phyloP scores from a whole-genome alignment of 768 basidiomycete genomes.

The Boletus vermiculosoides region DNA sequence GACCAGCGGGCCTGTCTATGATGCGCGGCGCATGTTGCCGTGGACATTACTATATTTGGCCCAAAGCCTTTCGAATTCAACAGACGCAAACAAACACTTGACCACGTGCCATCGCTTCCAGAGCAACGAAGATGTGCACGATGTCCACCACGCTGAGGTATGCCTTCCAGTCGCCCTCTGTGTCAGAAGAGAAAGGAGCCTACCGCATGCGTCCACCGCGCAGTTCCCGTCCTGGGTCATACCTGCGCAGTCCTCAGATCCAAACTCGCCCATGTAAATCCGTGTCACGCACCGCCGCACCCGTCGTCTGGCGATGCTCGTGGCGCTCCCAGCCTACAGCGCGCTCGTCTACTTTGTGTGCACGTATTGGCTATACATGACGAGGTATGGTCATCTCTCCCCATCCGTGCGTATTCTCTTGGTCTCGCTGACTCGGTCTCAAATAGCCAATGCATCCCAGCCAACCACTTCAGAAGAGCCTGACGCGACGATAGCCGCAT shows the following conservation, averaged over 20 bases:
- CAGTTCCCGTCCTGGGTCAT: slow-evolving; percentile 18
- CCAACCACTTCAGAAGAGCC: background rate
- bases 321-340: slow-evolving; percentile 47
- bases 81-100: slow-evolving; percentile 13
- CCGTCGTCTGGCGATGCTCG: slow-evolving; percentile 40
- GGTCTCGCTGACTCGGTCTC: slow-evolving; percentile 19
- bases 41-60: background rate
- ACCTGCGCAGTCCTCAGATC: slow-evolving; percentile 19
- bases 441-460: slow-evolving; percentile 21
- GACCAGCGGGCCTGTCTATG: no score
- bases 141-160: slow-evolving; percentile 18
- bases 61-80: slow-evolving; percentile 12
- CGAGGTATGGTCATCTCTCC: slow-evolving; percentile 49
- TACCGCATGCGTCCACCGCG: slow-evolving; percentile 59
- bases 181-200: slow-evolving; percentile 62
- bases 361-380: slow-evolving; percentile 64
- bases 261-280: slow-evolving; percentile 2
- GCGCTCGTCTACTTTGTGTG: slow-evolving; percentile 53
- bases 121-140: background rate
- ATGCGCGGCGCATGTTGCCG: no score
- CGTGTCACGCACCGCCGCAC: slow-evolving; percentile 27
- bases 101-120: background rate
- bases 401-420: slow-evolving; percentile 15
- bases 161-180: slow-evolving; percentile 54
- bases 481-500: background rate